Conservation (phyloP, 495 filamentous ascomycete genomes). For the Recurvomyces mirabilis region DNA sequence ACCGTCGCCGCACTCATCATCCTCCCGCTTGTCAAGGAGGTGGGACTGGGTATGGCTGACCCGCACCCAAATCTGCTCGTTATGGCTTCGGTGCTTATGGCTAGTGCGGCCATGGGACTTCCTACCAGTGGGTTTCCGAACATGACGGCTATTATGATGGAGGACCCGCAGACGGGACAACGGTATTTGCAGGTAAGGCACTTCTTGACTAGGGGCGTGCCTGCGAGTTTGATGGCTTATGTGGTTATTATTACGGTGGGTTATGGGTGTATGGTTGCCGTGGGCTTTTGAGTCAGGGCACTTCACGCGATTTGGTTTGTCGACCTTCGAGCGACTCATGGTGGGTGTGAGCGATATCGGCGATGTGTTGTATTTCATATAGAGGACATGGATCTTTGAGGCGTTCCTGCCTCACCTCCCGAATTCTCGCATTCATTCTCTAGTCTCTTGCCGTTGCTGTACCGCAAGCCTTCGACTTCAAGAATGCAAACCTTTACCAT, state of each 20-base stretch:
- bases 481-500: no score
- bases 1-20: constrained; percentile 95
- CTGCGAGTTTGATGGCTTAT: constrained; percentile 69
- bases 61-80: constrained; percentile 92
- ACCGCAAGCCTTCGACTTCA: no score
- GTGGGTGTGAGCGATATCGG: no score
- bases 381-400: no score
- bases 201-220: constrained; percentile 84
- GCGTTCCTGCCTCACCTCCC: no score
- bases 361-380: no score
- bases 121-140: constrained; percentile 97
- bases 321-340: no score
- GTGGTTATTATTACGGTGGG: constrained; percentile 74
- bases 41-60: constrained; percentile 72
- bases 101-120: constrained; percentile 69
- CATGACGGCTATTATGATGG: constrained; percentile 99
- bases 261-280: constrained; percentile 75
- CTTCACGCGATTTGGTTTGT: no score
- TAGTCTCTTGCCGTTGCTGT: no score
- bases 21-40: constrained; percentile 74
- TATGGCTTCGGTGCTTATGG: constrained; percentile 67
- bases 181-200: constrained; percentile 86
- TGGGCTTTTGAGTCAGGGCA: constrained; percentile 60
- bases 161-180: constrained; percentile 81
- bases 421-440: no score